Evolutionary conservation across 2,329 filamentous ascomycete genomes (phyloP), one percentile per base, ranked within the genome.

Genomic region (Diaporthe batatas): DNA sequence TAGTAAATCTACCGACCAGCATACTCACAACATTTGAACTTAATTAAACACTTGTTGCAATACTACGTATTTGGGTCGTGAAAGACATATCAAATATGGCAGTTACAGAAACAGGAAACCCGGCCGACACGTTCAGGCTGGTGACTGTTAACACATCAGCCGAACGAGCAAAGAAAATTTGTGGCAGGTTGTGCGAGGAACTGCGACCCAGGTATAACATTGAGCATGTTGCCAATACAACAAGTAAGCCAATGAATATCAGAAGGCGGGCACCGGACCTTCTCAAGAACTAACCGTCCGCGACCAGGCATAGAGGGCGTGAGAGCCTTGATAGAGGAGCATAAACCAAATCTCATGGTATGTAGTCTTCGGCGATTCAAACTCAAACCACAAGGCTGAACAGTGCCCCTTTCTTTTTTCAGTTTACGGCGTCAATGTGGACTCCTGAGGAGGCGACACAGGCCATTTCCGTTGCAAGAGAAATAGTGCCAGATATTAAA

Each of bases 81-180:
- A 74, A 57, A 23, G 76, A 76, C 75, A 32, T 79, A 34, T 18
- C 32, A 21, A 75, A 54, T 18, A 77, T 77, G 76, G 39, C 80
- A 44, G 11, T 47, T 16, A 53, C 47, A 21, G 32, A 14, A 67
- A 51, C 42, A 3, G 32, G 29, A 72, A 55, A 65, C 83, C 53
- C 25, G 51, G 53, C 86, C 18, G 89, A 89, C 23, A 90, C 90
- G 3, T 93, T 86, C 82, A 88, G 84, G 76, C 86, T 93, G 16
- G 87, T 92, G 39, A 93, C 90, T 1, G 90, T 93, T 76, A 93
- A 93, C 82, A 92, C 88, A 1, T 90, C 88, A 1, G 91, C 91
- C 0, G 91, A 92, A 75, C 85, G 91, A 71, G 91, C 91, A 44
- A 89, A 90, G 81, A 82, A 84, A 10, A 81, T 93, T 44, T 88